A percentile compares a stretch with the other conserved stretches of the same genome.
phyloP scores from a whole-genome alignment of 2,329 filamentous ascomycete genomes.

The Harringtonia lauricola region DNA sequence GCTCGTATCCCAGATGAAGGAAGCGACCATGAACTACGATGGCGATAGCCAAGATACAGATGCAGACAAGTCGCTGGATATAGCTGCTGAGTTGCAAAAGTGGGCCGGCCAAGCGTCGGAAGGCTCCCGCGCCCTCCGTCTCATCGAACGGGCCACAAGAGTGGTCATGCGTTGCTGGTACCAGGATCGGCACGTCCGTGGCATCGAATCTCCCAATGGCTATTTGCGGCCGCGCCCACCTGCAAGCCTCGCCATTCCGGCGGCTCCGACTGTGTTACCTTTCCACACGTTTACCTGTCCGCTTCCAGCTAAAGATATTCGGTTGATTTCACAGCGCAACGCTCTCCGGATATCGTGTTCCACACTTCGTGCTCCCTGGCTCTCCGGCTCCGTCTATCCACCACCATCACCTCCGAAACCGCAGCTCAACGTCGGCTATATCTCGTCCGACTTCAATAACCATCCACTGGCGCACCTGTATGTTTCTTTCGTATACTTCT shows the following conservation, averaged over 20 bases:
- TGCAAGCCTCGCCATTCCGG: conserved; percentile 60
- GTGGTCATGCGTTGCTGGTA: conserved; percentile 80
- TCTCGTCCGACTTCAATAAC: conserved; percentile 98
- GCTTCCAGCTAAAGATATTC: conserved; percentile 80
- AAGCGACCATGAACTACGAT: conserved; percentile 18
- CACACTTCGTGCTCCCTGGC: conserved; percentile 77
- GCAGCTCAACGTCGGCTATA: conserved; percentile 83
- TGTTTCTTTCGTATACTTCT: too few relatives aligned
- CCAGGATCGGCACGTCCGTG: conserved; percentile 61
- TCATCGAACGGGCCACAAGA: conserved; percentile 76
- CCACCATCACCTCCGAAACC: conserved; percentile 75
- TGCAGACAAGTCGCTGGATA: conserved; percentile 16
- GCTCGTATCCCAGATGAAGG: conserved; percentile 34
- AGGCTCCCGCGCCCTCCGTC: conserved; percentile 70
- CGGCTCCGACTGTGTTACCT: conserved; percentile 85
- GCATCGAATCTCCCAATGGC: conserved; percentile 40
- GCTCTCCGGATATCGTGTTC: conserved; percentile 86
- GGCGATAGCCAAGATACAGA: background rate
- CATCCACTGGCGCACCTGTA: conserved; percentile 86
- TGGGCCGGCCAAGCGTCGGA: conserved; percentile 79
- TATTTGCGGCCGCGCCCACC: conserved; percentile 71
- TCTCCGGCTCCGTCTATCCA: conserved; percentile 69
- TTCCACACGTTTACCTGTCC: conserved; percentile 98
- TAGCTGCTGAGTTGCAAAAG: conserved; percentile 29
- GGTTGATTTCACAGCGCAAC: conserved; percentile 90